Evolutionary conservation across 2,329 filamentous ascomycete genomes (phyloP), one percentile per base, ranked within the genome.

Genomic region (Coniochaeta ligniaria): DNA sequence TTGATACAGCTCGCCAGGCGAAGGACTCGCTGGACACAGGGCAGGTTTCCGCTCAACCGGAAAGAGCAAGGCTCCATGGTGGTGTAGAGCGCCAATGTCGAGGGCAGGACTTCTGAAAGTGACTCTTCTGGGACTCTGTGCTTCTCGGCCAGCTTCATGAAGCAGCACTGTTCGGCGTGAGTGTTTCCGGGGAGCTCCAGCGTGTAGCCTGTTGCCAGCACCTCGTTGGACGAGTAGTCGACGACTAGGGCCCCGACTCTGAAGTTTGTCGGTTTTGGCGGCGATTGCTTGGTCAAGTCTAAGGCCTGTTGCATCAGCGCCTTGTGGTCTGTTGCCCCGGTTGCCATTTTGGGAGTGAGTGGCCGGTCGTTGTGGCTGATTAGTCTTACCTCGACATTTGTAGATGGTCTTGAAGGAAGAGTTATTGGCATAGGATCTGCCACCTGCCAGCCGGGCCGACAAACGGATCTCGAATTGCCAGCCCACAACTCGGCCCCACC

Each of bases 121-220:
- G 75, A 71, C 59, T 84, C 82, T 65, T 89, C 86, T 0, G 79
- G 61, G 0, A 81, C 75, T 2, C 70, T 69, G 60, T 83, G 71
- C 63, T 77, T 67, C 56, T 76, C 68, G 1, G 84, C 78, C 16
- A 87, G 82, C 73, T 99, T 98, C 57, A 87, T 75, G 60, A 99
- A 82, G 70, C 92, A 96, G 73, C 89, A 94, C 76, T 99, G 92
- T 72, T 99, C 95, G 3, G 95, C 95, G 71, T 99, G 95, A 0
- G 95, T 98, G 76, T 99, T 99, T 47, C 94, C 95, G 0, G 86
- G 82, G 4, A 93, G 85, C 74, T 99, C 94, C 61, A 97, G 82
- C 0, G 95, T 97, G 76, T 94, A 98, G 60, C 95, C 94, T 1
- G 91, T 90, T 0, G 90, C 84, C 31, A 96, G 80, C 61, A 96